Evolutionary conservation across 2,329 filamentous ascomycete genomes (phyloP), one percentile per base, ranked within the genome.

Genomic region (Aspergillus novofumigatus): DNA sequence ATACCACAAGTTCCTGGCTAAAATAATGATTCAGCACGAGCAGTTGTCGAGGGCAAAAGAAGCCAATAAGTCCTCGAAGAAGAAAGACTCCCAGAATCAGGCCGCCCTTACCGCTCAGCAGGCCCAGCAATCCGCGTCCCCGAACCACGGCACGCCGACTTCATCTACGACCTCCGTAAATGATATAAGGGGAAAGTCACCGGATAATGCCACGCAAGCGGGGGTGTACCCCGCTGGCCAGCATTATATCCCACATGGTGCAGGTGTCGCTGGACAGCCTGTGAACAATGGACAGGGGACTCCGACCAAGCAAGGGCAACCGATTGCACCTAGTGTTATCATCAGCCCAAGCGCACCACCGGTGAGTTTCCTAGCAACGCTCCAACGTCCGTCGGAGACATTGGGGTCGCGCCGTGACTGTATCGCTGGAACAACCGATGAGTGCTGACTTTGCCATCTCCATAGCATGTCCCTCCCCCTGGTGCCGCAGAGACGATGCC

Each of bases 401-500:
- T 3, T 51, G 49, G 3, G 49, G 3, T 28, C 20, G n/a, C 51
- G 45, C 38, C 17, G 14, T 38, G 32, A 17, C 32, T 7, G 14
- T 38, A 17, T 38, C 6, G 14, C 17, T 17, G 32, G 32, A 38
- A 38, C 32, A 38, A 38, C 32, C 32, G 32, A 38, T 17, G 32
- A 38, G 14, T 38, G 45, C 51, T 58, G 54, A 58, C 47, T 8
- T 10, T 48, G 28, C 17, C 10, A 29, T 49, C 23, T 49, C 10
- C 20, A 26, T 68, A 94, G 92, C 94, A 99, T 78, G 81, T 94
- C 48, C 92, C 94, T 52, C 92, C 92, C 60, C 94, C 94, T 50
- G 94, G 94, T 65, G 89, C 92, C 57, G 89, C 92, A 62, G 94
- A 99, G 79, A 97, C 93, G 5, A 97, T 99, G 93, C 94, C 94